These are phyloP conservation scores for Lactarius psammicola DNA, from an alignment of 768 basidiomycete genomes.

Conservation along the genomic window DNA sequence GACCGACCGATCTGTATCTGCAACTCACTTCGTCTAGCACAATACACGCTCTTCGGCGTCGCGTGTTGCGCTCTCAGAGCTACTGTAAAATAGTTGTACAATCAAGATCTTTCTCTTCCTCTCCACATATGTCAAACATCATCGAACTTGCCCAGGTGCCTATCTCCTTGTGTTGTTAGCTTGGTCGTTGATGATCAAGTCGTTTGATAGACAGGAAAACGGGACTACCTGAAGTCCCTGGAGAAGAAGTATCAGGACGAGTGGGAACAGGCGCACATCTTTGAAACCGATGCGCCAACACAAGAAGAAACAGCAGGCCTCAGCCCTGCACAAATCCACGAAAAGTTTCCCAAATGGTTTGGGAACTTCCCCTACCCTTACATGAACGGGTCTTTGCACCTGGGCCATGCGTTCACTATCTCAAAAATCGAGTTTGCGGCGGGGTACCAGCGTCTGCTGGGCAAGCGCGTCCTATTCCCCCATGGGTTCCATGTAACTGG, in stretches of 20 bases:
- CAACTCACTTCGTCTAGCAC: slow-evolving; percentile 7
- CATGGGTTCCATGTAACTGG: slow-evolving; percentile 97
- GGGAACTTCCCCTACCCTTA: slow-evolving; percentile 96
- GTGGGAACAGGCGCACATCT: slow-evolving; percentile 76
- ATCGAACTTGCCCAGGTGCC: slow-evolving; percentile 37
- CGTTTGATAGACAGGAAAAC: slow-evolving; percentile 76
- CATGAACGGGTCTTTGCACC: slow-evolving; percentile 97
- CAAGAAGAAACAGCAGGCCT: slow-evolving; percentile 62
- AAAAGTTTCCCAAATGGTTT: slow-evolving; percentile 93
- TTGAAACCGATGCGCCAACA: slow-evolving; percentile 82
- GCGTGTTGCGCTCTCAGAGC: slow-evolving; percentile 28
- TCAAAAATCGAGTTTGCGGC: slow-evolving; percentile 97
- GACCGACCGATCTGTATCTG: slow-evolving; percentile 19
- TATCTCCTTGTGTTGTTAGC: slow-evolving; percentile 2
- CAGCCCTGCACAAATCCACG: slow-evolving; percentile 60
- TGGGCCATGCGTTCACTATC: slow-evolving; percentile 97
- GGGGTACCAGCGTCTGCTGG: slow-evolving; percentile 92
- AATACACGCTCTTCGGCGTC: slow-evolving; percentile 23
- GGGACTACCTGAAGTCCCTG: slow-evolving; percentile 79
- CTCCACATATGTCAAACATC: slow-evolving; percentile 29
- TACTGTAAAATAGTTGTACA: slow-evolving; percentile 30
- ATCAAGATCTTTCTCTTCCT: slow-evolving; percentile 15
- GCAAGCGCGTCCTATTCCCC: slow-evolving; percentile 94
- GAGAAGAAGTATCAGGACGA: slow-evolving; percentile 82
- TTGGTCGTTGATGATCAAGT: slow-evolving; percentile 4